These are phyloP conservation scores for Oryza punctata DNA, from an alignment of 176 grass and related monocot species.

Conservation along the genomic window DNA sequence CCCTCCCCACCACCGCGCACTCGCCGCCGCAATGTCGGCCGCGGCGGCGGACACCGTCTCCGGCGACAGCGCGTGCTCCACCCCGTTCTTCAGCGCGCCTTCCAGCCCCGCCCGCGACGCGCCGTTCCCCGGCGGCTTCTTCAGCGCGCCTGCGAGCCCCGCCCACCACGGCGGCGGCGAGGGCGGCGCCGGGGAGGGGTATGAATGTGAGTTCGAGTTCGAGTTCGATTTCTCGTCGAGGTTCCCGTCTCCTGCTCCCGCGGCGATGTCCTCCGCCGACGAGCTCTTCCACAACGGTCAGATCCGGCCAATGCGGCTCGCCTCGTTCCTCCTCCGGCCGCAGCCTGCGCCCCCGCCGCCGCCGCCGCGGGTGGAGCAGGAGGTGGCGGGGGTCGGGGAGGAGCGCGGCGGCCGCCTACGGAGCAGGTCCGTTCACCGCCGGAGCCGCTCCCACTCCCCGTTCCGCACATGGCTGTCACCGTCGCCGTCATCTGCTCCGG, in stretches of 20 bases:
- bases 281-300: slow-evolving; percentile 91
- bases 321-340: slow-evolving; percentile 47
- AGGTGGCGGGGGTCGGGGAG: neutral
- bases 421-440: slow-evolving; percentile 54
- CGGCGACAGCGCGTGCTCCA: slow-evolving; percentile 57
- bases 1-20: neutral
- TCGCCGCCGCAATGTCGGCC: slow-evolving; percentile 38
- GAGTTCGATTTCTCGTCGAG: slow-evolving; percentile 51
- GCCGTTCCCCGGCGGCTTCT: slow-evolving; percentile 46
- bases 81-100: slow-evolving; percentile 57
- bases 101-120: slow-evolving; percentile 56
- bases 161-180: slow-evolving; percentile 15
- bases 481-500: neutral
- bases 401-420: slow-evolving; percentile 39
- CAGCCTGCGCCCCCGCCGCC: slow-evolving; percentile 36
- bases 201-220: slow-evolving; percentile 40
- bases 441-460: slow-evolving; percentile 64
- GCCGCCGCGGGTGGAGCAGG: neutral
- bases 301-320: slow-evolving; percentile 64
- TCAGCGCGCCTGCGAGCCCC: slow-evolving; percentile 83
- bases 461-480: slow-evolving; percentile 46
- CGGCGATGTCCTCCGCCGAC: slow-evolving; percentile 76
- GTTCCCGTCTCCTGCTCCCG: slow-evolving; percentile 22
- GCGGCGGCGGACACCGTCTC: neutral
- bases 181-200: neutral